Percentiles rank a stretch among this genome's conserved stretches.
Evolutionary conservation across 1,284 basidiomycete species (phyloP).

Genomic region (Rhodotorula sp.): DNA sequence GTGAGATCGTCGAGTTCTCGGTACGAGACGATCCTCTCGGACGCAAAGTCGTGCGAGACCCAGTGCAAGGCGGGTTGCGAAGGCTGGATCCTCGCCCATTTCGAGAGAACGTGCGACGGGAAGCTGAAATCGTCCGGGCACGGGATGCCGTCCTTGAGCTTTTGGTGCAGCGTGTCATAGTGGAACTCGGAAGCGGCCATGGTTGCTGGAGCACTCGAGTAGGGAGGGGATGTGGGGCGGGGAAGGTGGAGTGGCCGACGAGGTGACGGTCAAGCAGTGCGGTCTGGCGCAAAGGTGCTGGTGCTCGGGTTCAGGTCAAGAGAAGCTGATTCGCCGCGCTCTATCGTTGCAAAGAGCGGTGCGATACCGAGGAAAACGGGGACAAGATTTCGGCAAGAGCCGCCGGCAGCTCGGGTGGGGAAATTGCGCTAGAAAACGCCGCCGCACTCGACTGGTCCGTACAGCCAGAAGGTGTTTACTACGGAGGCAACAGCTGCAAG

Average conservation of each 20-base stretch:
- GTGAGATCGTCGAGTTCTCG: constrained; percentile 19
- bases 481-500: no score
- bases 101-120: constrained; percentile 31
- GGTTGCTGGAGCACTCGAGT: background rate
- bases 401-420: no score
- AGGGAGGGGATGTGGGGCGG: background rate
- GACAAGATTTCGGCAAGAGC: no score
- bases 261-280: background rate
- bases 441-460: no score
- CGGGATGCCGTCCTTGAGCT: constrained; percentile 26
- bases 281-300: no score
- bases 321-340: no score
- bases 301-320: no score
- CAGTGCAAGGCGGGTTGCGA: constrained; percentile 24
- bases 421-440: no score
- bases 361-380: no score
- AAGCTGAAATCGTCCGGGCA: constrained; percentile 37
- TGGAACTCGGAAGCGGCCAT: constrained; percentile 17
- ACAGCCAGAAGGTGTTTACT: no score
- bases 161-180: constrained; percentile 3
- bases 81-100: constrained; percentile 17
- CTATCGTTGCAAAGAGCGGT: no score
- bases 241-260: background rate
- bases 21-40: constrained; percentile 29
- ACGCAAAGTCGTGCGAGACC: constrained; percentile 25